Percentiles rank a stretch among this genome's conserved stretches.
These are phyloP conservation scores for Alternaria burnsii DNA, from an alignment of 2,329 filamentous ascomycete genomes.

Conservation along the genomic window DNA sequence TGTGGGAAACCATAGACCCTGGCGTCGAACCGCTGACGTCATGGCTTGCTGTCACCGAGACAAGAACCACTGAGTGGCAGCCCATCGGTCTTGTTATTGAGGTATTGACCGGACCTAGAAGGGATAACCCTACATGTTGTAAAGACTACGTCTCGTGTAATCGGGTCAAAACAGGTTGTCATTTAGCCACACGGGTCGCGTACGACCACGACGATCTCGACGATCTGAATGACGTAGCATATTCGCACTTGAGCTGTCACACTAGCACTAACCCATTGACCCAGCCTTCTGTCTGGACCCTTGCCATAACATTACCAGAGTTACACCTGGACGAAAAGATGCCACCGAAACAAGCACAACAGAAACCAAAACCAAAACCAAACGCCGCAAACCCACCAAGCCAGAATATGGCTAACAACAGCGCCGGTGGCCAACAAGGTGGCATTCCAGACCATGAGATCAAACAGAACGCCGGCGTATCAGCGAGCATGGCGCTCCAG, in stretches of 20 bases:
- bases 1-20: not conserved
- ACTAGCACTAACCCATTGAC: conserved; percentile 6
- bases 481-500: conserved; percentile 49
- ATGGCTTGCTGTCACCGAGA: conserved; percentile 1
- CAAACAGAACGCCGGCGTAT: conserved; percentile 51
- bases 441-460: conserved; percentile 48
- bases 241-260: conserved; percentile 6
- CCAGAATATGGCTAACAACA: conserved; percentile 21
- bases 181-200: conserved; percentile 6
- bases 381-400: conserved; percentile 9
- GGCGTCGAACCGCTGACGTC: conserved; percentile 11
- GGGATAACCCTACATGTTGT: conserved; percentile 4
- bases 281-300: conserved; percentile 3
- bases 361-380: conserved; percentile 16
- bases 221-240: conserved; percentile 16
- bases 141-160: conserved; percentile 1
- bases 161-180: conserved; percentile 14
- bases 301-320: not conserved
- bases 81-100: conserved; percentile 1
- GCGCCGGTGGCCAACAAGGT: conserved; percentile 17
- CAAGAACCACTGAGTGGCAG: not conserved
- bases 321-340: conserved; percentile 1
- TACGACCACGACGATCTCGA: conserved; percentile 4
- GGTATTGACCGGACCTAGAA: not conserved
- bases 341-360: conserved; percentile 17